Evolutionary conservation across 768 basidiomycete species (phyloP).

Genomic region (Postia placenta): DNA sequence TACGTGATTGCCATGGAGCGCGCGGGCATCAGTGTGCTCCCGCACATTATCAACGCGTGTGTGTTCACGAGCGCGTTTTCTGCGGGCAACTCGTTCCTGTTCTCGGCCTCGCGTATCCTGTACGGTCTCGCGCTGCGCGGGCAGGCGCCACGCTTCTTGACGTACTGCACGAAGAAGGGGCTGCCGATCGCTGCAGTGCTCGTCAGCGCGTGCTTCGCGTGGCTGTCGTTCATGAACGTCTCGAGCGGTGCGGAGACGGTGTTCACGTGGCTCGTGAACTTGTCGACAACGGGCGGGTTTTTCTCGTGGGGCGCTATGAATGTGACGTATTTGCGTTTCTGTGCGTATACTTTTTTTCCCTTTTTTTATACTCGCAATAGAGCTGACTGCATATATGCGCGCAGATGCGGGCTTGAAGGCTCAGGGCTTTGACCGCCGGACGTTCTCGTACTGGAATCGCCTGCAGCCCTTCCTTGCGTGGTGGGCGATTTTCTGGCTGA

Average conservation of each 20-base stretch:
- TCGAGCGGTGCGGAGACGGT: slow-evolving; percentile 49
- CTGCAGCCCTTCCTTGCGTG: slow-evolving; percentile 65
- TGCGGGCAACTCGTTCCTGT: slow-evolving; percentile 62
- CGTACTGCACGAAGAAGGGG: slow-evolving; percentile 42
- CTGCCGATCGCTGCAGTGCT: slow-evolving; percentile 36
- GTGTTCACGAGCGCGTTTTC: slow-evolving; percentile 72
- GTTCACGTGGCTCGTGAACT: slow-evolving; percentile 40
- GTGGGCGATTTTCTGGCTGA: slow-evolving; percentile 65
- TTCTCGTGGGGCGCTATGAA: slow-evolving; percentile 64
- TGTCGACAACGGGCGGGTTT: slow-evolving; percentile 65
- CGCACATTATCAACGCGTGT: slow-evolving; percentile 58
- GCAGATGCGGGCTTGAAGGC: slow-evolving; percentile 54
- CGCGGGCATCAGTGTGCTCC: slow-evolving; percentile 56
- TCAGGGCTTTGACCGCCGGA: slow-evolving; percentile 58
- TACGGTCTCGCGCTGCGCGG: slow-evolving; percentile 33
- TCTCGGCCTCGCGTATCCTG: slow-evolving; percentile 40
- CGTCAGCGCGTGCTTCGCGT: slow-evolving; percentile 32
- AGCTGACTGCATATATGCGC: not conserved
- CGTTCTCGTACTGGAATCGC: slow-evolving; percentile 55
- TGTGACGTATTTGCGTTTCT: slow-evolving; percentile 67
- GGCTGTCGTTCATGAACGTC: slow-evolving; percentile 61
- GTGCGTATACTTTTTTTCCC: slow-evolving; percentile 28
- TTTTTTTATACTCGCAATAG: not conserved
- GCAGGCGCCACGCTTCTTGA: slow-evolving; percentile 37
- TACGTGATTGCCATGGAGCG: slow-evolving; percentile 78